Percentiles rank a stretch among this genome's conserved stretches.
Evolutionary conservation across 345 rosid genomes (phyloP).

Genomic region (Hirschfeldia incana): DNA sequence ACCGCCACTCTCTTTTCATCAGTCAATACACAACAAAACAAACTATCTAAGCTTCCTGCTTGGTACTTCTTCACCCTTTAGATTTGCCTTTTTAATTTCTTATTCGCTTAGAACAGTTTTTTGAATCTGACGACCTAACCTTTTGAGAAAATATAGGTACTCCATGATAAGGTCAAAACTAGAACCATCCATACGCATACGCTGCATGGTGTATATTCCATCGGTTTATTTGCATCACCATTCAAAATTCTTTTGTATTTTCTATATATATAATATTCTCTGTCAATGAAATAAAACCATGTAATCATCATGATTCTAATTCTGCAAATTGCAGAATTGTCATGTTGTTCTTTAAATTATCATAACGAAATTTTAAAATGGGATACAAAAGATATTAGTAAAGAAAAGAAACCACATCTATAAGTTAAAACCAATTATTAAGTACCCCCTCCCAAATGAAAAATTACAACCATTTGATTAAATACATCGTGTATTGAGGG

Average conservation of each 20-base stretch:
- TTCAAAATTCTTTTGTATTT: neutral
- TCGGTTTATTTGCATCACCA: slow-evolving; percentile 2
- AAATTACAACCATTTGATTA: slow-evolving; percentile 19
- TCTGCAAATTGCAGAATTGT: slow-evolving; percentile 20
- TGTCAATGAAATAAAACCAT: neutral
- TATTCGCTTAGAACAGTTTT: slow-evolving; percentile 10
- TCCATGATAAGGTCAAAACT: neutral
- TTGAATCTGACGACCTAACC: slow-evolving; percentile 21
- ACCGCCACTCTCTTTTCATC: slow-evolving; percentile 30
- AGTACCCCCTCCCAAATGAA: neutral
- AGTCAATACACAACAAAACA: slow-evolving; percentile 23
- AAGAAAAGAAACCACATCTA: slow-evolving; percentile 29
- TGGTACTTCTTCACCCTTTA: slow-evolving; percentile 14
- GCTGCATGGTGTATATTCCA: neutral
- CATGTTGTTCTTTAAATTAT: slow-evolving; percentile 21
- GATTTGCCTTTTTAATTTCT: neutral
- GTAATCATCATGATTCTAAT: slow-evolving; percentile 20
- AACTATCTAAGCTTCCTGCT: neutral
- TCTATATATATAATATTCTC: neutral
- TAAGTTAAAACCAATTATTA: slow-evolving; percentile 31
- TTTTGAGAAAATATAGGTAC: neutral
- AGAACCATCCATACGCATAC: neutral
- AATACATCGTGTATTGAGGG: slow-evolving; percentile 28
- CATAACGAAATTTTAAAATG: neutral
- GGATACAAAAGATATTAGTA: neutral